Base-by-base conservation (phyloP, 2,329 filamentous ascomycete species). In the Niveomyces coronatus region DNA sequence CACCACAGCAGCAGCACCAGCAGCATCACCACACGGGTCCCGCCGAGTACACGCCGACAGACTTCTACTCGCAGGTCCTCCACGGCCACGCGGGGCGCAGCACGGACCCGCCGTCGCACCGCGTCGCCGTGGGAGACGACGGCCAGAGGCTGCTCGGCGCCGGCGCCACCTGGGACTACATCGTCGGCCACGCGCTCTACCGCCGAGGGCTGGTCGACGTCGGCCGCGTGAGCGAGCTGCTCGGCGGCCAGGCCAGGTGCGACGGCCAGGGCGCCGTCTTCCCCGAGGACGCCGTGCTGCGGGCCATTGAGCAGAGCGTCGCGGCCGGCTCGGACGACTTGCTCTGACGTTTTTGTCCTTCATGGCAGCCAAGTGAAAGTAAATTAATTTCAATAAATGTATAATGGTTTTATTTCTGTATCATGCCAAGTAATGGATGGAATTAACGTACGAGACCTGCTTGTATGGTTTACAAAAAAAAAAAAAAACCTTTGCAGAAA, bases 211-310 rank as follows among this genome's bases (percentile, higher is more conserved):
- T 85, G 15, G 79, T 95, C 18, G 85, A 96, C 56, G 77, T 95
- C 10, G 80, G 71, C 26, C 74, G 82, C 54, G 83, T 95, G 22
- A 87, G 82, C 55, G 82, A 91, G 52, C 69, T 78, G 10, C 64
- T 96, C 37, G 88, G 85, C 63, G 68, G 71, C 14, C 64, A 74
- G 50, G 84, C 85, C 14, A 76, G 79, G 51, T 94, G 87, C 55
- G 84, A 95, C 59, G 88, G 87, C 3, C 81, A 86, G 53, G 83
- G 88, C 0, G 88, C 88, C 3, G 87, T 91, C 28, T 94, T 94
- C 50, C 79, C 83, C 44, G 88, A 94, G 57, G 64, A 71, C 17
- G 74, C 76, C 31, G 80, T 96, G 13, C 58, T 77, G 30, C 65
- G 69, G 44, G 85, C 85, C 13, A 88, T 96, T 46, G 74, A 85